Conservation (phyloP, 169 alveolate species). For the Pseudocohnilembus persalinus region DNA sequence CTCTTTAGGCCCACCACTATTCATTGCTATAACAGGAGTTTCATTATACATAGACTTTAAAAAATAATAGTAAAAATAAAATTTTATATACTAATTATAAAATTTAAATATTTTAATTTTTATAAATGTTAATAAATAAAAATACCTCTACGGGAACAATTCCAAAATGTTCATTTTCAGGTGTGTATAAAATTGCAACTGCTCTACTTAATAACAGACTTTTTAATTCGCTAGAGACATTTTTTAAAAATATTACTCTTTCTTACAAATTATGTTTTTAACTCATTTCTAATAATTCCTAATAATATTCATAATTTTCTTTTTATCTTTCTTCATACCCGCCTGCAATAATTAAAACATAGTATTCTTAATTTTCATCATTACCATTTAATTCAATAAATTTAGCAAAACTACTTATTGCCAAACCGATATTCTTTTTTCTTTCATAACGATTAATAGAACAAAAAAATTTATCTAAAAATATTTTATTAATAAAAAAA, state of each 20-base stretch:
- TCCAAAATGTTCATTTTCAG: slow-evolving; percentile 95
- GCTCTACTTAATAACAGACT: slow-evolving; percentile 76
- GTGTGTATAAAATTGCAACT: slow-evolving; percentile 91
- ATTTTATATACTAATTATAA: no score
- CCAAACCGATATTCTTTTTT: slow-evolving; percentile 88
- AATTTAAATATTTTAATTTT: no score
- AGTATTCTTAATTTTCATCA: slow-evolving; percentile 42
- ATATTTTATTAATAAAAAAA: no score
- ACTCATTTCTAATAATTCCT: slow-evolving; percentile 67
- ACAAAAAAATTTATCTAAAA: slow-evolving; percentile 56
- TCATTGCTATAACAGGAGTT: slow-evolving; percentile 89
- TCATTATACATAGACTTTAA: slow-evolving; percentile 87
- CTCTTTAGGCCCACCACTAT: slow-evolving; percentile 95
- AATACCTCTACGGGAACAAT: slow-evolving; percentile 91
- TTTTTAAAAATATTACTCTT: slow-evolving; percentile 78
- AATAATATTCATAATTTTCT: slow-evolving; percentile 84
- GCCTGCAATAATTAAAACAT: slow-evolving; percentile 87
- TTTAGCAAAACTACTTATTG: slow-evolving; percentile 80
- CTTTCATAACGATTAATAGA: slow-evolving; percentile 90
- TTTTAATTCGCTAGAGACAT: slow-evolving; percentile 80
- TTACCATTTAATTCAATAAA: slow-evolving; percentile 52
- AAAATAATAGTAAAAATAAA: no score
- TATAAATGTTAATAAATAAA: no score
- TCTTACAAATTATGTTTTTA: slow-evolving; percentile 39
- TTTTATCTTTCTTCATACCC: slow-evolving; percentile 89